phyloP scores from a whole-genome alignment of 495 filamentous ascomycete species.

The Talaromyces stipitatus region DNA sequence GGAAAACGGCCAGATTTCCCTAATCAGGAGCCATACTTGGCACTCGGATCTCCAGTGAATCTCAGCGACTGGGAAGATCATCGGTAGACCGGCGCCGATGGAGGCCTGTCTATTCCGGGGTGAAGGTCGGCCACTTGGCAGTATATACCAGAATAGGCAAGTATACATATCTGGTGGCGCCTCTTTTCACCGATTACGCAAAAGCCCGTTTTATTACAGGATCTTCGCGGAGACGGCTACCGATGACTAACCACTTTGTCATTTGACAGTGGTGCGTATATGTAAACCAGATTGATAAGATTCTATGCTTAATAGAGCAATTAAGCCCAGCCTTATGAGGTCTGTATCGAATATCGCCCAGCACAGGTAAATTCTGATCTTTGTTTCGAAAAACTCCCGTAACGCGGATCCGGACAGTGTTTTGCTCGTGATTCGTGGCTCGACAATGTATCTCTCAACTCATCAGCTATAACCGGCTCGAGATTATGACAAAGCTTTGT shows the following conservation, averaged over 20 bases:
- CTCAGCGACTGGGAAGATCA: not conserved
- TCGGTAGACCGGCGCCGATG: not conserved
- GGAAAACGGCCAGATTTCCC: not conserved
- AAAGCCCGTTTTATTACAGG: not conserved
- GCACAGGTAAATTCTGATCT: not conserved
- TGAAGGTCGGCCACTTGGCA: not conserved
- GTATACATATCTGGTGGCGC: constrained; percentile 8
- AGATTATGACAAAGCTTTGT: not conserved
- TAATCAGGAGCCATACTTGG: not conserved
- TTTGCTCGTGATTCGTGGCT: too few relatives aligned
- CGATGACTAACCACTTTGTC: not conserved
- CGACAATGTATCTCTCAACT: too few relatives aligned
- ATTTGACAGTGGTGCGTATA: not conserved
- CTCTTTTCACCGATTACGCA: constrained; percentile 2
- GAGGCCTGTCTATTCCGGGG: not conserved
- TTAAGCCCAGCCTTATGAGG: not conserved
- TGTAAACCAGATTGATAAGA: not conserved
- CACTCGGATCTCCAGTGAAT: not conserved
- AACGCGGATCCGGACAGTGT: not conserved
- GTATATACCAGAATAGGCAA: constrained; percentile 7
- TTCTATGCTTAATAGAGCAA: not conserved
- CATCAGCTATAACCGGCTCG: too few relatives aligned
- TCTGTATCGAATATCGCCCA: not conserved
- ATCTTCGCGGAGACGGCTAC: not conserved
- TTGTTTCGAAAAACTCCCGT: not conserved